Conservation (phyloP, 2,329 filamentous ascomycete genomes). For the Aspergillus tamarii region DNA sequence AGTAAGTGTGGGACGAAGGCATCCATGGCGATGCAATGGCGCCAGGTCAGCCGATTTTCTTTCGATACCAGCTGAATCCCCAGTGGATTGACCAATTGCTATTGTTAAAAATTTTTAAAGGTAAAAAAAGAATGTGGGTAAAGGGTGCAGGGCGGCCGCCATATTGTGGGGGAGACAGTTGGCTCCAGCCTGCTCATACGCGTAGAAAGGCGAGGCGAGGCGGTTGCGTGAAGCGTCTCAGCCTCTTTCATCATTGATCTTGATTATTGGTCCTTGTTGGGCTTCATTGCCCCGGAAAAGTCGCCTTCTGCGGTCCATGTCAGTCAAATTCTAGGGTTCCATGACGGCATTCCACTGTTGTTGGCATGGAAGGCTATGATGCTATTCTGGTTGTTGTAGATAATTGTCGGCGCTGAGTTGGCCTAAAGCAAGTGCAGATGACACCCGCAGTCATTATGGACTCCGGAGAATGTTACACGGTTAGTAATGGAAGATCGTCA, state of each 20-base stretch:
- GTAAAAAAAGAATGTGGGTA: neutral
- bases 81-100: neutral
- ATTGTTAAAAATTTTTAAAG: neutral
- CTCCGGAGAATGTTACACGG: neutral
- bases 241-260: conserved; percentile 5
- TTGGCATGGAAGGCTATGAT: neutral
- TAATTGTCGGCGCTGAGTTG: neutral
- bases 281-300: neutral
- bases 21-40: conserved; percentile 1
- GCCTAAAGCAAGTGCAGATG: neutral
- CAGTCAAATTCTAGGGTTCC: neutral
- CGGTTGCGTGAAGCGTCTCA: neutral
- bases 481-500: neutral
- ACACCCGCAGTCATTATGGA: neutral
- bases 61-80: neutral
- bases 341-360: neutral
- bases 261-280: neutral
- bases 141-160: conserved; percentile 1
- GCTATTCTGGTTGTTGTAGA: neutral
- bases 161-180: conserved; percentile 6
- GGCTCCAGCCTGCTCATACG: neutral
- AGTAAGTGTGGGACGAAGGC: conserved; percentile 5
- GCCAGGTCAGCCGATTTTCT: conserved; percentile 2
- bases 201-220: neutral
- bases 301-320: neutral